Percentiles rank a stretch among this genome's conserved stretches.
Evolutionary conservation across 768 basidiomycete species (phyloP).

Genomic region (Royoungia palumana): DNA sequence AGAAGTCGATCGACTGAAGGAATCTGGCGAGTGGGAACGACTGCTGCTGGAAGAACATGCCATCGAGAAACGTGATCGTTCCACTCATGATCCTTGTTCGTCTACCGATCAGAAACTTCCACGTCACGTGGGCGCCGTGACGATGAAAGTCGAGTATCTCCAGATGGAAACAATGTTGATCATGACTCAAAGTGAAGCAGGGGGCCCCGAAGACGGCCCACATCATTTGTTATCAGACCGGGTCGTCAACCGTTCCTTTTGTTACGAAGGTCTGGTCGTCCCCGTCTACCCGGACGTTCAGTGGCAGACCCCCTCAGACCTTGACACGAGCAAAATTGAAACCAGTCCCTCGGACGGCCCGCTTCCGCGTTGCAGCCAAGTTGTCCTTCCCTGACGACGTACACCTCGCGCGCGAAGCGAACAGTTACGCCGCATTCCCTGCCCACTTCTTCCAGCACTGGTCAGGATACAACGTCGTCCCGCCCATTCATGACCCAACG

Average conservation of each 20-base stretch:
- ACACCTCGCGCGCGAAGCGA: slow-evolving; percentile 33
- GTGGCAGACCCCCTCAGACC: slow-evolving; percentile 19
- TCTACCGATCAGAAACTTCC: slow-evolving; percentile 1
- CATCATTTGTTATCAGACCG: not conserved
- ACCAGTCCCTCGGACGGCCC: slow-evolving; percentile 30
- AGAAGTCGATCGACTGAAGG: slow-evolving; percentile 11
- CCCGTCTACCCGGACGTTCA: slow-evolving; percentile 9
- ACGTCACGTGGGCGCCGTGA: slow-evolving; percentile 8
- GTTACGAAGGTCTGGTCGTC: slow-evolving; percentile 3
- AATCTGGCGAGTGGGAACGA: slow-evolving; percentile 13
- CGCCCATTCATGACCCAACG: slow-evolving; percentile 40
- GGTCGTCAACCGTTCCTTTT: not conserved
- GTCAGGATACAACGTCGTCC: slow-evolving; percentile 22
- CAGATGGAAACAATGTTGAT: slow-evolving; percentile 3
- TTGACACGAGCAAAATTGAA: slow-evolving; percentile 1
- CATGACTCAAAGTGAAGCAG: not conserved
- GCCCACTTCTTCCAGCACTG: slow-evolving; percentile 29
- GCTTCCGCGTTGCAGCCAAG: slow-evolving; percentile 42
- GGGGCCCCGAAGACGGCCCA: not conserved
- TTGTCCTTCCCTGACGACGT: slow-evolving; percentile 34
- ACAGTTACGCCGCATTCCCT: slow-evolving; percentile 26
- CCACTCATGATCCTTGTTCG: not conserved
- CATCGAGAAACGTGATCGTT: not conserved
- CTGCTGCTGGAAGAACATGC: not conserved
- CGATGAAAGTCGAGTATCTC: not conserved